Percentiles rank a stretch among this genome's conserved stretches.
Evolutionary conservation across 805 yeast species (phyloP).

Genomic region (Candida corydali): DNA sequence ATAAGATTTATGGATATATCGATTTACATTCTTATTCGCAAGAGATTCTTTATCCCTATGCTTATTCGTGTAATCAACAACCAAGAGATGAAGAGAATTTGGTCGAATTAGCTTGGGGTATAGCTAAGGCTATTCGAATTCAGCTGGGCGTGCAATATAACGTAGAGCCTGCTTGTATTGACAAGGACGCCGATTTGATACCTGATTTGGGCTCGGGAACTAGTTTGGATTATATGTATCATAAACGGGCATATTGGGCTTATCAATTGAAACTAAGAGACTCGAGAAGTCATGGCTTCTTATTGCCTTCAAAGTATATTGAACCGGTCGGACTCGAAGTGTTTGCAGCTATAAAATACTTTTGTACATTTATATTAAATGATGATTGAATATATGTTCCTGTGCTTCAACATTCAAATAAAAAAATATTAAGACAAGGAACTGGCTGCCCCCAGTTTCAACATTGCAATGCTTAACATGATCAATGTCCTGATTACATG

Average conservation of each 20-base stretch:
- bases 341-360: conserved; percentile 63
- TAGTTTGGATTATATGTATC: conserved; percentile 80
- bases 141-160: conserved; percentile 61
- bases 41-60: conserved; percentile 78
- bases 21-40: conserved; percentile 86
- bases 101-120: conserved; percentile 76
- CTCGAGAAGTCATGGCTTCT: conserved; percentile 77
- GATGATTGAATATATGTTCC: conserved; percentile 24
- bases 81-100: conserved; percentile 82
- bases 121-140: conserved; percentile 67
- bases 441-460: no score
- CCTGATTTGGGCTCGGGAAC: conserved; percentile 80
- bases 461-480: no score
- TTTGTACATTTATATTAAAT: conserved; percentile 39
- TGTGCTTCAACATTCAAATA: no score
- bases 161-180: conserved; percentile 76
- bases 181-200: conserved; percentile 65
- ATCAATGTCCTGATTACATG: no score
- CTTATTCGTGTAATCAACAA: conserved; percentile 65
- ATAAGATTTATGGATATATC: conserved; percentile 67
- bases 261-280: conserved; percentile 79
- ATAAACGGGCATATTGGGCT: conserved; percentile 78
- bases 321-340: conserved; percentile 75
- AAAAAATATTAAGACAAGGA: no score
- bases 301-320: conserved; percentile 67